phyloP scores from a whole-genome alignment of 768 basidiomycete genomes.

The Psilocybe subaeruginosa region DNA sequence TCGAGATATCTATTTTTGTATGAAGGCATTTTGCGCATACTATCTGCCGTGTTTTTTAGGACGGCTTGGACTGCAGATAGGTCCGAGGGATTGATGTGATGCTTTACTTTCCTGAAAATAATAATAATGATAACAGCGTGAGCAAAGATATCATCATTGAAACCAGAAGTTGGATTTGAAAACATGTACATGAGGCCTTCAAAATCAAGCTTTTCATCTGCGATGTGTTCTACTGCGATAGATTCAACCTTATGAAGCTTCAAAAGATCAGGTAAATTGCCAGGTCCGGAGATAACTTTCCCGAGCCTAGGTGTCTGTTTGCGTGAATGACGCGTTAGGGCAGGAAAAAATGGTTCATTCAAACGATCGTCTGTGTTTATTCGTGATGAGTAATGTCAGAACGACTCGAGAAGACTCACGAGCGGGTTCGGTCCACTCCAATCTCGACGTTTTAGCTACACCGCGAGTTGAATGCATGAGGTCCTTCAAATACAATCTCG shows the following conservation, averaged over 20 bases:
- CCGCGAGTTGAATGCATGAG: conserved; percentile 24
- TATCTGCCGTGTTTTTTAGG: conserved; percentile 20
- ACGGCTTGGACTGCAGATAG: conserved; percentile 18
- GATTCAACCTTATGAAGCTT: conserved; percentile 17
- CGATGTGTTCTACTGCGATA: conserved; percentile 29
- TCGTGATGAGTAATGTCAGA: not conserved
- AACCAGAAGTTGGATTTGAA: not conserved
- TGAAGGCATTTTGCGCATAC: conserved; percentile 21
- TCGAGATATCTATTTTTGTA: conserved; percentile 31
- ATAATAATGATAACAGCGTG: not conserved
- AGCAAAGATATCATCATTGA: not conserved
- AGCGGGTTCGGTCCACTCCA: conserved; percentile 34
- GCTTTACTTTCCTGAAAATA: conserved; percentile 22
- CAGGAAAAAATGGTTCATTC: conserved; percentile 41
- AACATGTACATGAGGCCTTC: conserved; percentile 28
- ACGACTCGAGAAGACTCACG: conserved; percentile 28
- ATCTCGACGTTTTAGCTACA: conserved; percentile 36
- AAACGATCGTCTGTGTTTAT: conserved; percentile 6
- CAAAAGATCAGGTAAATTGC: conserved; percentile 5
- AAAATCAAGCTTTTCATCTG: conserved; percentile 13
- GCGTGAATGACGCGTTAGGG: conserved; percentile 48
- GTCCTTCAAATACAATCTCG: conserved; percentile 34
- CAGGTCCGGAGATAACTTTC: conserved; percentile 13
- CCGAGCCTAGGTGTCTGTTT: conserved; percentile 51
- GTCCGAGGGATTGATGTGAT: conserved; percentile 31